Evolutionary conservation across 345 rosid genomes (phyloP).

Genomic region (Arabis alpina): DNA sequence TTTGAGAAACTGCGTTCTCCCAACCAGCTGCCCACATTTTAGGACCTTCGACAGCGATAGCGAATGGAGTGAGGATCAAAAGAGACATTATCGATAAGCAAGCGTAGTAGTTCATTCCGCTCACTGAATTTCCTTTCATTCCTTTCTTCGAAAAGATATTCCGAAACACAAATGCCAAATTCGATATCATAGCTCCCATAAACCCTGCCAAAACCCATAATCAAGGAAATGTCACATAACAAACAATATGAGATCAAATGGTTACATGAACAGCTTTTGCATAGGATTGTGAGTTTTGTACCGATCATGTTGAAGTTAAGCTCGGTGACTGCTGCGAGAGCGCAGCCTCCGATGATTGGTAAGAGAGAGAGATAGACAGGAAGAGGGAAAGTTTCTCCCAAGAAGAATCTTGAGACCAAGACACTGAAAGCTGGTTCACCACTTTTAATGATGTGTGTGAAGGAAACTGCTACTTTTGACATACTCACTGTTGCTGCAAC

Average conservation of each 20-base stretch:
- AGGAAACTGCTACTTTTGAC: conserved; percentile 98
- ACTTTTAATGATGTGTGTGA: conserved; percentile 95
- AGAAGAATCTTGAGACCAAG: conserved; percentile 70
- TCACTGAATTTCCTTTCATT: conserved; percentile 89
- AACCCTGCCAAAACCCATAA: conserved; percentile 59
- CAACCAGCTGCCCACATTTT: conserved; percentile 94
- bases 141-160: conserved; percentile 98
- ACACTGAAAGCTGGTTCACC: conserved; percentile 98
- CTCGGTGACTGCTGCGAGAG: conserved; percentile 85
- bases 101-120: conserved; percentile 97
- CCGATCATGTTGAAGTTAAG: conserved; percentile 92
- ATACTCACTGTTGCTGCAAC: conserved; percentile 98
- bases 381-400: conserved; percentile 75
- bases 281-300: conserved; percentile 14
- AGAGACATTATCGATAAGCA: conserved; percentile 88
- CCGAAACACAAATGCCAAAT: conserved; percentile 87
- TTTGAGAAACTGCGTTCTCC: conserved; percentile 71
- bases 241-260: background rate
- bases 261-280: background rate
- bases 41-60: conserved; percentile 92
- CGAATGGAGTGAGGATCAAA: conserved; percentile 84
- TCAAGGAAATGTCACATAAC: background rate
- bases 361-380: conserved; percentile 85
- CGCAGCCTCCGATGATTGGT: conserved; percentile 94
- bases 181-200: conserved; percentile 99